Evolutionary conservation across 176 grass and related monocot species (phyloP), one percentile per base, ranked within the genome.

Genomic region (Thalia dealbata): DNA sequence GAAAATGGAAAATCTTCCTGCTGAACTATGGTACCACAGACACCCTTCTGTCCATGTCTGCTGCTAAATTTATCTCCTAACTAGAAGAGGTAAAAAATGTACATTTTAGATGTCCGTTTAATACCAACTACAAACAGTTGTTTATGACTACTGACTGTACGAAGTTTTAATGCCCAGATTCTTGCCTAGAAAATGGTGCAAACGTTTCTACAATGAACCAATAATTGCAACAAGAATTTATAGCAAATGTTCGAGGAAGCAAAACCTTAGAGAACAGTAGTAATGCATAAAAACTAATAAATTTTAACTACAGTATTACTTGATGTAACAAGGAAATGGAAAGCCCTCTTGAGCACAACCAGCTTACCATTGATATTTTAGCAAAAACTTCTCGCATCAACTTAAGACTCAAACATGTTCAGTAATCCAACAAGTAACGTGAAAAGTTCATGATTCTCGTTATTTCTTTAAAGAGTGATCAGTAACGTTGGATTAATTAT

Each of bases 11-110:
- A 90, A 79, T 97, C 93, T 73, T 97, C 93, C 78, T 97, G 93
- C 69, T 92, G 87, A 88, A 97, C 82, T 78, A 97, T 97, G 50
- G 85, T 97, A 30, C 89, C 93, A 84, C 93, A 97, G 80, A 97
- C 93, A 76, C 93, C 93, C 80, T 97, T 97, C 67, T 97, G 93
- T 18, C 93, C 93, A 73, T 97, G 93, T 84, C 93, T 92, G 80
- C 93, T 97, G 73, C 93, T 97, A 69, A 97, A 97, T 82, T 97
- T 97, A 64, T 97, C 93, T 77, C 93, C 93, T 80, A 97, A 78
- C 93, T 97, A 62, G 58, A 23, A 41, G 73, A 82, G 61, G 52
- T 83, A 61, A 45, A 38, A 74, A 71, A 42, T 74, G 23, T 21
- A 77, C 41, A 22, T 24, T 24, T 67, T 45, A 44, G 52, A 38